Evolutionary conservation across 306 rosid genomes (phyloP).

Genomic region (Vigna reflexopilosa): DNA sequence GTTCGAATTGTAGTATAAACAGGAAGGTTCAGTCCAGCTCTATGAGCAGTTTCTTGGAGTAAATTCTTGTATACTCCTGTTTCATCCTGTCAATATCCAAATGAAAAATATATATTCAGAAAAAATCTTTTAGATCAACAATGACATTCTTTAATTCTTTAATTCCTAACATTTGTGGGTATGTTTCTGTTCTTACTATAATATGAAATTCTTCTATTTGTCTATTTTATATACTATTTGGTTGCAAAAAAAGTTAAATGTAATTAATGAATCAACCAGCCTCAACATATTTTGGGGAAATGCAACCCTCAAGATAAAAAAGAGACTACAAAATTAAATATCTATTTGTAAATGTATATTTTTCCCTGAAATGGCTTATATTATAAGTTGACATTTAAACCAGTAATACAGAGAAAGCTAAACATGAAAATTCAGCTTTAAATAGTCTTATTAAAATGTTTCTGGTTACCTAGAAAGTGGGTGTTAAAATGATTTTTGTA

Average conservation of each 20-base stretch:
- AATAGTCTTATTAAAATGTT: background rate
- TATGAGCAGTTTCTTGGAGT: constrained; percentile 91
- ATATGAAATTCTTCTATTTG: constrained; percentile 1
- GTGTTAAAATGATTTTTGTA: background rate
- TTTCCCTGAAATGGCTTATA: constrained; percentile 20
- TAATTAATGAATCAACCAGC: constrained; percentile 5
- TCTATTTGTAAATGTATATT: background rate
- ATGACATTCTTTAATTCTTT: constrained; percentile 19
- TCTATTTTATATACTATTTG: constrained; percentile 11
- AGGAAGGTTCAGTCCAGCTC: constrained; percentile 87
- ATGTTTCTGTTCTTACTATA: constrained; percentile 6
- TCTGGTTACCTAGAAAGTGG: background rate
- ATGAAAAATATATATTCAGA: background rate
- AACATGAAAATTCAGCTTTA: constrained; percentile 10
- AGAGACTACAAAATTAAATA: too few species aligned
- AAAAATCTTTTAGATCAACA: background rate
- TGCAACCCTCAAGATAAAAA: too few species aligned
- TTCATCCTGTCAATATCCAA: constrained; percentile 62
- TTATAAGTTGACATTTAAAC: constrained; percentile 24
- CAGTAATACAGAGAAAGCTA: constrained; percentile 1
- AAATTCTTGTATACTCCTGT: constrained; percentile 88
- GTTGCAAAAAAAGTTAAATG: background rate
- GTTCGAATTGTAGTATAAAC: constrained; percentile 70
- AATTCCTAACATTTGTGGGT: constrained; percentile 1
- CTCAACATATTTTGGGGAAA: constrained; percentile 1